Evolutionary conservation across 257 asterid genomes (phyloP), one percentile per base, ranked within the genome.

Genomic region (Marsdenia floribunda): DNA sequence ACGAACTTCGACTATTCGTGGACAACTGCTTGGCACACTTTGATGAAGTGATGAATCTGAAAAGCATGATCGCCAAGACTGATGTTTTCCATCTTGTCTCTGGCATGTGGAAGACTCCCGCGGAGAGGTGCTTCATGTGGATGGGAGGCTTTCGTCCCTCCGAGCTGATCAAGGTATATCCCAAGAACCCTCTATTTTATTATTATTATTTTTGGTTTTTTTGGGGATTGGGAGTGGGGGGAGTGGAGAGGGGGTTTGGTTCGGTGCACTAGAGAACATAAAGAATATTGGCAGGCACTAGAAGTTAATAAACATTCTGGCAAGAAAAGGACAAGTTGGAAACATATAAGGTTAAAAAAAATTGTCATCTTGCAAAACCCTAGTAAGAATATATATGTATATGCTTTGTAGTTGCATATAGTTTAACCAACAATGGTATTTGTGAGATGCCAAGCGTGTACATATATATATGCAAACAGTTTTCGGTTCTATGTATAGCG

Each of bases 21-120:
- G 97, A 88, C 38, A 86, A 75, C 80, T 82, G 89, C 65, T 67
- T 93, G 82, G 80, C 82, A 12, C 98, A 93, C 60, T 88, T 87
- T 46, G 91, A 88, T 44, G 86, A 86, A 61, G 49, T 93, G 44
- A 81, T 89, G 57, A 83, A 75, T 74, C 86, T 91, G 13, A 93
- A 91, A 73, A 73, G 81, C 78, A 85, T 91, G 81, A 77, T 88
- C 1, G 88, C 86, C 0, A 93, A 88, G 68, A 66, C 88, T 26
- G 96, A 91, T 21, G 90, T 90, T 3, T 88, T 93, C 76, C 97
- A 94, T 83, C 82, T 91, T 3, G 69, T 90, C 75, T 89, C 97
- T 67, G 98, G 98, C 83, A 82, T 76, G 77, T 94, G 97, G 96
- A 91, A 86, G 78, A 87, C 98, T 35, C 98, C 98, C 5, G 97